Evolutionary conservation across 2,329 filamentous ascomycete species (phyloP).

Genomic region (Chaetomiaceae sp.): DNA sequence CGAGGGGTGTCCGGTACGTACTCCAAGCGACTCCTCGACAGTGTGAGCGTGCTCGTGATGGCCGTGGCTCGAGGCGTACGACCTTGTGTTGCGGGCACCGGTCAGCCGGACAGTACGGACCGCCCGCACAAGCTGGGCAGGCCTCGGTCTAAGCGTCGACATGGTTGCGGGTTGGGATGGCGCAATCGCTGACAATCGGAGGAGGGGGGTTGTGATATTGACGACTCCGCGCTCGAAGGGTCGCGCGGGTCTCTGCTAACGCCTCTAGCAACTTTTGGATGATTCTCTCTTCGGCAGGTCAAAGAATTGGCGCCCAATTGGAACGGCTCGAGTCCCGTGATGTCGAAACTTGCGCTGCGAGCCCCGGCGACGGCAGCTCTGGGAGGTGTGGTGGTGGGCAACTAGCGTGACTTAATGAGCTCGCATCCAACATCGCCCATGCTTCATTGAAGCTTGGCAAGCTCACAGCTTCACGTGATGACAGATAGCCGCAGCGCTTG

Average conservation of each 20-base stretch:
- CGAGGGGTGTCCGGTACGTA: constrained; percentile 34
- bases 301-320: neutral
- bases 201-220: constrained; percentile 2
- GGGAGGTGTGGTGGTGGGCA: constrained; percentile 14
- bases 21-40: constrained; percentile 50
- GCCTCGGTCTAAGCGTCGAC: constrained; percentile 34
- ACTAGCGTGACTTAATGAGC: constrained; percentile 12
- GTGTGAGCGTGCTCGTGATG: constrained; percentile 35
- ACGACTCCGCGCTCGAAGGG: neutral
- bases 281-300: neutral
- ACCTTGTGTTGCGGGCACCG: constrained; percentile 34
- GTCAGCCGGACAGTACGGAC: constrained; percentile 30
- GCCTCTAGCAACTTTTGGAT: neutral
- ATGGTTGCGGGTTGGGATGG: constrained; percentile 24
- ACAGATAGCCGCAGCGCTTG: neutral
- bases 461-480: constrained; percentile 13
- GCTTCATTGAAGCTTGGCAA: constrained; percentile 15
- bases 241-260: constrained; percentile 6
- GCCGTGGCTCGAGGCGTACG: constrained; percentile 49
- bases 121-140: constrained; percentile 33
- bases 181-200: constrained; percentile 8
- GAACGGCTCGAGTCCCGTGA: neutral
- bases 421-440: constrained; percentile 1
- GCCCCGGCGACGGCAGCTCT: neutral
- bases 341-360: neutral